Percentiles rank a stretch among this genome's conserved stretches.
Evolutionary conservation across 2,329 filamentous ascomycete genomes (phyloP).

Genomic region (Aspergillus tamarii): DNA sequence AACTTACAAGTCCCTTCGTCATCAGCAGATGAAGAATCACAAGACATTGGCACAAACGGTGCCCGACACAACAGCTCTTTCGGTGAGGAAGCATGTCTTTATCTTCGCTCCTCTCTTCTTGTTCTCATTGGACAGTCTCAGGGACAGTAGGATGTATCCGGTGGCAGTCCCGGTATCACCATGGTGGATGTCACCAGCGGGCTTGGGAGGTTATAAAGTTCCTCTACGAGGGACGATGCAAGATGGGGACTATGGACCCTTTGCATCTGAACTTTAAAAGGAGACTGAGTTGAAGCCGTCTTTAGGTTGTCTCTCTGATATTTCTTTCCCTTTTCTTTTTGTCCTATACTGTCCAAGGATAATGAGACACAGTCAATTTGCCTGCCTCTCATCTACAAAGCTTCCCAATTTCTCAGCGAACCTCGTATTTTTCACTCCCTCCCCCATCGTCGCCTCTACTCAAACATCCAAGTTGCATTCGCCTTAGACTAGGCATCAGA

Average conservation of each 20-base stretch:
- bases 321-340: not conserved
- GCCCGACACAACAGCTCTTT: conserved; percentile 17
- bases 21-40: conserved; percentile 23
- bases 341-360: not conserved
- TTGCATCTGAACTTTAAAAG: not conserved
- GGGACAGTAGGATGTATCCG: conserved; percentile 21
- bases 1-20: conserved; percentile 21
- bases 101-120: conserved; percentile 1
- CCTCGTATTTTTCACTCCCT: not conserved
- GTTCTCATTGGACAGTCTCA: conserved; percentile 14
- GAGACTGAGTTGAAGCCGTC: not conserved
- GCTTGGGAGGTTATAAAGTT: not conserved
- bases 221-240: not conserved
- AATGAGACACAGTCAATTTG: not conserved
- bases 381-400: not conserved
- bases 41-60: conserved; percentile 27
- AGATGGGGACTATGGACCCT: not conserved
- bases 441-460: too few relatives aligned
- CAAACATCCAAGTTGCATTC: not conserved
- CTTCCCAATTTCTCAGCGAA: not conserved
- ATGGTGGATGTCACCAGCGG: conserved; percentile 12
- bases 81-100: conserved; percentile 17
- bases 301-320: not conserved
- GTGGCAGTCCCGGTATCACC: conserved; percentile 26
- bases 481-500: not conserved